Base-by-base conservation (phyloP, 2,329 filamentous ascomycete genomes). In the Aspergillus udagawae region DNA sequence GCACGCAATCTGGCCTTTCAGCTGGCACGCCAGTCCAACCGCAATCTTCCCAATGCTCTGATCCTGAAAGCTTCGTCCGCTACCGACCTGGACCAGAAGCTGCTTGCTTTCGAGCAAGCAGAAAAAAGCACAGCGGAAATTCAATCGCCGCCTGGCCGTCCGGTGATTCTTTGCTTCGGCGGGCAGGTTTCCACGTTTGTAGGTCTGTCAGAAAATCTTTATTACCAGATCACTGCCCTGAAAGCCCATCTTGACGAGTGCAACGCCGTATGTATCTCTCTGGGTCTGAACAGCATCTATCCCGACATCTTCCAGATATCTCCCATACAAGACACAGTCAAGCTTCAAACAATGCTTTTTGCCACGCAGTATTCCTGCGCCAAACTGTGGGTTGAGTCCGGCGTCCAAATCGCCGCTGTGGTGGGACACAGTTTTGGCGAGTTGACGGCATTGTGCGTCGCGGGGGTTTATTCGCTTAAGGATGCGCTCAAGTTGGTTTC, bases 351-450 rank as follows among this genome's bases (percentile, higher is more conserved):
- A 10, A 65, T 64, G 45, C 58, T 76, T 0, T 77, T 78, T 38
- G 64, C 75, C 1, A 52, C 73, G 7, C 75, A 78, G 50, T 77
- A 76, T 51, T 58, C 76, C 0, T 70, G 63, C 35, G 74, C 75
- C 1, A 67, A 60, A 49, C 50, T 59, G 2, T 79, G 77, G 76
- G 66, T 77, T 3, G 72, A 76, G n/a, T 66, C 61, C 10, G 76
- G 76, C 0, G 47, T 77, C 1, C 52, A 71, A 25, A 60, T 73
- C 5, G 65, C 59, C 4, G 65, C 69, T 0, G 27, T 78, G 2
- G 57, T 79, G 3, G 76, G 76, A 0, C 74, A 77, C 54, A 74
- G 71, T 54, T 70, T 77, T 56, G 75, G 75, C 2, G 68, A 77
- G 51, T 60, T 76, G 1, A 73, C 71, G 0, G 73, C 71, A 0